Evolutionary conservation across 495 filamentous ascomycete species (phyloP).

Genomic region (Penicillium maclennaniae): DNA sequence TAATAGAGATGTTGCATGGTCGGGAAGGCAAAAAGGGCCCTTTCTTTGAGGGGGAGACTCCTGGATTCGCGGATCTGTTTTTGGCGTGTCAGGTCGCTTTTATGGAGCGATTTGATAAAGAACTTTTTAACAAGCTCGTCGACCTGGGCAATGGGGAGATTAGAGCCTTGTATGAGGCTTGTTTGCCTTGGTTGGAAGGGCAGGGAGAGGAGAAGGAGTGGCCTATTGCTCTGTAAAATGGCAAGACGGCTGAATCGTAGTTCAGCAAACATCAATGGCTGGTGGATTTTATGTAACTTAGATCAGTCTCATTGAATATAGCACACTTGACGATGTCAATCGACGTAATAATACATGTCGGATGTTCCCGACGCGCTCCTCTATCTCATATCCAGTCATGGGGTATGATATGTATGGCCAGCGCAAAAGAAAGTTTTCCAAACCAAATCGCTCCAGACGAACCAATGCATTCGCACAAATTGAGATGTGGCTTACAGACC

Average conservation of each 20-base stretch:
- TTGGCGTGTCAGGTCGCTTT: slow-evolving; percentile 20
- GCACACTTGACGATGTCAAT: slow-evolving; percentile 26
- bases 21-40: slow-evolving; percentile 27
- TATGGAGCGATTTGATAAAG: slow-evolving; percentile 19
- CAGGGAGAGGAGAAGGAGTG: slow-evolving; percentile 34
- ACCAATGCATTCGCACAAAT: neutral
- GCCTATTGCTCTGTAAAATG: slow-evolving; percentile 14
- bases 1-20: slow-evolving; percentile 25
- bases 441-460: slow-evolving; percentile 1
- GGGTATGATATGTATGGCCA: neutral
- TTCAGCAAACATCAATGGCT: neutral
- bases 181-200: slow-evolving; percentile 29
- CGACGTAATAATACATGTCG: slow-evolving; percentile 31
- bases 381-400: slow-evolving; percentile 11
- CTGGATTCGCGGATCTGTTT: slow-evolving; percentile 27
- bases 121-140: slow-evolving; percentile 18
- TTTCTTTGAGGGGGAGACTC: slow-evolving; percentile 30
- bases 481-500: slow-evolving; percentile 51
- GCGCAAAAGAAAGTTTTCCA: slow-evolving; percentile 7
- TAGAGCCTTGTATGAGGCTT: slow-evolving; percentile 22
- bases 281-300: slow-evolving; percentile 4
- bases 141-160: slow-evolving; percentile 24
- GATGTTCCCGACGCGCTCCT: slow-evolving; percentile 2
- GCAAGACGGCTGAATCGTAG: too few relatives aligned
- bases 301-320: slow-evolving; percentile 25